Base-by-base conservation (phyloP, 202 grass and related monocot genomes). In the Musa balbisiana region DNA sequence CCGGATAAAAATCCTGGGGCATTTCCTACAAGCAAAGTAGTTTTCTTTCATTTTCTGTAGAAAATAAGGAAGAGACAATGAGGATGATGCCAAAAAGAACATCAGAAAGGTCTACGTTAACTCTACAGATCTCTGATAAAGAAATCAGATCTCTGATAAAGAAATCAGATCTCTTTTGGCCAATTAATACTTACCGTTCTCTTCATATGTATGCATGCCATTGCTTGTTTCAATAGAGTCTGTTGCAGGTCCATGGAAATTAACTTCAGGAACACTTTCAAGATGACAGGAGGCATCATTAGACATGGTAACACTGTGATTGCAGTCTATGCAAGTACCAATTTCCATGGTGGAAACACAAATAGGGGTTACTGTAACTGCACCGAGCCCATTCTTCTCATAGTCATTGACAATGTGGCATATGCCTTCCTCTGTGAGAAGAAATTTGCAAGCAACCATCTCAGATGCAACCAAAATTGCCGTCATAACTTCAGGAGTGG, bases 1-100 rank as follows among this genome's bases (percentile, higher is more conserved):
- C 77, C 50, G 67, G 65, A 52, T 79, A 69, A 69, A 80, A 23
- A 49, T 69, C 73, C 62, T 72, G n/a, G 33, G 64, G 19, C 43
- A 81, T 43, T 43, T 43, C 59, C 26, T 20, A 60, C 83, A 83
- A 76, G 21, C 58, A 82, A 76, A 81, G 63, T 65, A 84, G 3
- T 85, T 65, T 78, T 6, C 72, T 51, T 76, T 26, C 77, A 79
- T 62, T 75, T 9, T 55, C 63, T 11, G 3, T 73, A 43, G 33
- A 43, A 43, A 43, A 43, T 49, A 73, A 10, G 26, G 24, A 24
- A 24, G 24, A 27, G 64, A 29, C 23, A 66, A 26, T 49, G 29
- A 14, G 6, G 10, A 49, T 49, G 33, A 43, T 43, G 33, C 3
- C 3, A 43, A 43, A 49, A 49, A 19, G 43, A 49, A 19, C 29